Conservation (phyloP, 306 rosid genomes). For the Ormosia emarginata region DNA sequence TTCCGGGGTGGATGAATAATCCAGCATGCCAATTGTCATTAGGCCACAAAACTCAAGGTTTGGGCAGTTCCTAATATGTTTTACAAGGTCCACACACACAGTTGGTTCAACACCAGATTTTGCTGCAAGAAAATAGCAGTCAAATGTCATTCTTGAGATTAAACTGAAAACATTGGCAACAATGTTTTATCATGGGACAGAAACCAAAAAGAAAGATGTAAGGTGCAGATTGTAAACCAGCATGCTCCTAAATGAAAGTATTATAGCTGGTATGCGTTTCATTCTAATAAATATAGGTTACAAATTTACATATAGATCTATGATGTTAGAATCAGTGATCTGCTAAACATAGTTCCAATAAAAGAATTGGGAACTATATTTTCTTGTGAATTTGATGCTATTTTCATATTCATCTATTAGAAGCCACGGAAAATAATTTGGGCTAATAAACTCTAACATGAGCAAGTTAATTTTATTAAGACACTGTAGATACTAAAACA, state of each 20-base stretch:
- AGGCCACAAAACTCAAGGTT: slow-evolving; percentile 82
- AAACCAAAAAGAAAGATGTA: neutral
- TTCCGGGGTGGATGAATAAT: slow-evolving; percentile 85
- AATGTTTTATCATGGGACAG: neutral
- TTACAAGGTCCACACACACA: slow-evolving; percentile 71
- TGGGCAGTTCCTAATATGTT: slow-evolving; percentile 70
- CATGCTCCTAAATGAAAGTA: slow-evolving; percentile 14
- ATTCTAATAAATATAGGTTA: neutral
- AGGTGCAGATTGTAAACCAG: neutral
- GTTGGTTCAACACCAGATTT: slow-evolving; percentile 87
- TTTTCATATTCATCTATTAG: neutral
- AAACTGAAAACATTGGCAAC: slow-evolving; percentile 14
- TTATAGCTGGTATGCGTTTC: neutral
- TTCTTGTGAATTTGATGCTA: neutral
- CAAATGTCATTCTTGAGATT: slow-evolving; percentile 8
- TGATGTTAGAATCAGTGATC: neutral
- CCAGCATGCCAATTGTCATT: slow-evolving; percentile 96
- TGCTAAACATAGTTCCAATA: neutral
- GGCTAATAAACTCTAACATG: neutral
- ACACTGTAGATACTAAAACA: neutral
- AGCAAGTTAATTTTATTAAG: slow-evolving; percentile 11
- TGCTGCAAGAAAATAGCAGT: slow-evolving; percentile 44
- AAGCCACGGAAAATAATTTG: neutral
- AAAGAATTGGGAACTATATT: neutral
- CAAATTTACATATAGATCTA: neutral